Evolutionary conservation across 2,329 filamentous ascomycete genomes (phyloP), one percentile per base, ranked within the genome.

Genomic region (Colletotrichum magnum): DNA sequence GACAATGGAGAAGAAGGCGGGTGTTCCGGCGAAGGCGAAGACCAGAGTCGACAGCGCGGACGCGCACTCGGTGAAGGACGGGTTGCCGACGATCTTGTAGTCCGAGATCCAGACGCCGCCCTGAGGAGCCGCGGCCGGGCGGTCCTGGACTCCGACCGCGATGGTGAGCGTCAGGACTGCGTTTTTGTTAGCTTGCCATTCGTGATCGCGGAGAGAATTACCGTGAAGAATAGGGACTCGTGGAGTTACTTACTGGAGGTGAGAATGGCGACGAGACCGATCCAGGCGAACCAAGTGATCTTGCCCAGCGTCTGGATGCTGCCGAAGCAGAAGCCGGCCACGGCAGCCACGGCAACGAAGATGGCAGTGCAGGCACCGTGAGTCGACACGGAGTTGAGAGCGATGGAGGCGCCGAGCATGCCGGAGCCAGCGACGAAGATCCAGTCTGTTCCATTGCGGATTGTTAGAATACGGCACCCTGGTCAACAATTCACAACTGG

Each of bases 1-100:
- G 1, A 72, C 74, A 48, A 81, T 74, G 32, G 75, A 64, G 72
- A 79, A 80, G 69, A 79, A 81, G 13, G 76, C 78, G 0, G 80
- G 76, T 0, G 79, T 79, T 21, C 80, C 81, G 7, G 79, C 77
- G 54, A 76, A 83, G 5, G 82, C 77, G 52, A 83, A 83, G 36
- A 83, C 74, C 12, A 81, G 65, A 1, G 76, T 69, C 1, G 78
- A 77, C 18, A 79, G 58, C 12, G 79, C 77, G 2, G 79, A 71
- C 15, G 79, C 86, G 3, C 86, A 81, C 64, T 84, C 81, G 10
- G 87, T 83, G 16, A 86, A 80, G 28, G 87, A 87, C 48, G 87
- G 87, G 80, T 88, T 89, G 81, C 87, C 89, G 76, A 89, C 83
- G 76, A 89, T 85, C 67, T 84, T 69, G 64, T 73, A 79, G 70